Evolutionary conservation across 2,329 filamentous ascomycete species (phyloP), one percentile per base, ranked within the genome.

Genomic region (Cladosporium sp.): DNA sequence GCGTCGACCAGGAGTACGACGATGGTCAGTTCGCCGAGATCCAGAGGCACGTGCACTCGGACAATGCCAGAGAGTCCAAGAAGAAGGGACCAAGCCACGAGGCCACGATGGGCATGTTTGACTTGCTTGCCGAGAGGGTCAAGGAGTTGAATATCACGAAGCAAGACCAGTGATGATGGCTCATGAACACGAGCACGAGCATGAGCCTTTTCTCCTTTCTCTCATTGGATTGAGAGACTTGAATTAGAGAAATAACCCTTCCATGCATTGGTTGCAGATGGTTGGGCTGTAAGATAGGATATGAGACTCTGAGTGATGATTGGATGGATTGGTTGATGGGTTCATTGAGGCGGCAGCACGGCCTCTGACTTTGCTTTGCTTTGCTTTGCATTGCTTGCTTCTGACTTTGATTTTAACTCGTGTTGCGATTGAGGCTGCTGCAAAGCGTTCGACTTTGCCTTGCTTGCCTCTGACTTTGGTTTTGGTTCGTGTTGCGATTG

Each of bases 1-100:
- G 60, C 7, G 60, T 63, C 14, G 60, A 63, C 7, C 44, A 50
- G 44, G 59, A 52, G 37, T 49, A 53, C n/a, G 44, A 53, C 35
- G 46, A n/a, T 2, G n/a, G 1, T 16, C 26, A 26, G 5, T 11
- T 29, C 2, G 23, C 29, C 11, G 44, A 23, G 0, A 8, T 52
- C 0, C 3, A 21, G 11, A 62, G 46, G 16, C 28, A 62, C 28
- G 44, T 12, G 18, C 60, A 46, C 23, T 14, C 59, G 21, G 33
- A 60, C n/a, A 21, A 21, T 11, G 14, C 21, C 14, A 46, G n/a
- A 8, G n/a, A 46, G 37, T 18, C 6, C 37, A 18, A 40, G 35
- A 40, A 40, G 16, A 18, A 44, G 37, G 37, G n/a, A 11, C n/a
- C 40, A n/a, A 21, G n/a, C 35, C 16, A 16, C n/a, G n/a, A 10